Conservation (phyloP, 768 basidiomycete genomes). For the Lentinus brumalis region DNA sequence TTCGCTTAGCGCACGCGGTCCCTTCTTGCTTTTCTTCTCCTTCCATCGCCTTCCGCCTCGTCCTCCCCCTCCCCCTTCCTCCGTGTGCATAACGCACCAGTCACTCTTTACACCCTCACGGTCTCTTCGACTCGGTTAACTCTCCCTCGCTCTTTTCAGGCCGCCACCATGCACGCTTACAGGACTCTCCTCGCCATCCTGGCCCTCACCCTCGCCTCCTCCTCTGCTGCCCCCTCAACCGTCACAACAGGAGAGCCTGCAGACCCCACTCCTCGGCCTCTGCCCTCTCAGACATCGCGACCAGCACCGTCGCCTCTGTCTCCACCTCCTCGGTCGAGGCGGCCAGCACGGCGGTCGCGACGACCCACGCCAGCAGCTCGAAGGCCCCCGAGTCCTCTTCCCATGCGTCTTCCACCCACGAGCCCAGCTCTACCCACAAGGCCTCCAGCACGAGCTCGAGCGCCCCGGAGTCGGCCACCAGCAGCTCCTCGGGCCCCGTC, state of each 20-base stretch:
- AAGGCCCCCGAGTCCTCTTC: background rate
- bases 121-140: conserved; percentile 16
- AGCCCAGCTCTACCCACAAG: background rate
- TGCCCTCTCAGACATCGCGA: background rate
- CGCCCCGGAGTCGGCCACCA: background rate
- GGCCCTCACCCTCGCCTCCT: conserved; percentile 11
- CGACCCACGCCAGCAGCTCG: background rate
- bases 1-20: background rate
- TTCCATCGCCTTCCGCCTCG: conserved; percentile 3
- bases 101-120: conserved; percentile 17
- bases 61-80: background rate
- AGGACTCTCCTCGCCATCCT: conserved; percentile 15
- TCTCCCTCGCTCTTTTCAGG: conserved; percentile 9
- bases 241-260: conserved; percentile 14
- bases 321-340: background rate
- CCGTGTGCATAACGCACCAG: conserved; percentile 16
- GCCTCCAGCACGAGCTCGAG: conserved; percentile 4
- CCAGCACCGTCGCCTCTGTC: background rate
- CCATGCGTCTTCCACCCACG: too few species aligned
- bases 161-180: conserved; percentile 14
- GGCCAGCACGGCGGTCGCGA: background rate
- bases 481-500: background rate
- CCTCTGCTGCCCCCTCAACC: conserved; percentile 15
- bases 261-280: conserved; percentile 1
- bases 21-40: background rate